A percentile compares a stretch with the other conserved stretches of the same genome.
phyloP scores from a whole-genome alignment of 176 grass and related monocot genomes.

The Musa troglodytarum region DNA sequence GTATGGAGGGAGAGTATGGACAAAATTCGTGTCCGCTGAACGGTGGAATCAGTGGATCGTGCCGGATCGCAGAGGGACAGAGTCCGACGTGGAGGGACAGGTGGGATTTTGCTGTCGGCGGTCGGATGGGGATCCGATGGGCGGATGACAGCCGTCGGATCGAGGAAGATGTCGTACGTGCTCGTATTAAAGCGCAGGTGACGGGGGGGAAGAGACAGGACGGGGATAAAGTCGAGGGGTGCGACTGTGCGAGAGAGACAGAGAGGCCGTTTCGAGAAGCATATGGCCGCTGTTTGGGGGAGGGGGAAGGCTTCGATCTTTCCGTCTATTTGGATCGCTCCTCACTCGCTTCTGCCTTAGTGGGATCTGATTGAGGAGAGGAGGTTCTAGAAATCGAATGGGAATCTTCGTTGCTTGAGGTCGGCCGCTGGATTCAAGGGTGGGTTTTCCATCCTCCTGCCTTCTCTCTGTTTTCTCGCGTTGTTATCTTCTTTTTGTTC shows the following conservation, averaged over 20 bases:
- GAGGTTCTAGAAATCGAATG: neutral
- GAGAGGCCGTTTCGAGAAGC: conserved; percentile 1
- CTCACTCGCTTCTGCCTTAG: neutral
- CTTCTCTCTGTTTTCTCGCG: neutral
- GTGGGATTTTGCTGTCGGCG: conserved; percentile 15
- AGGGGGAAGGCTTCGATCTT: neutral
- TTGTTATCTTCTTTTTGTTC: neutral
- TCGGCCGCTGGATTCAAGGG: neutral
- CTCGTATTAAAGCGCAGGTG: conserved; percentile 5
- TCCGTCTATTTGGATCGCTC: neutral
- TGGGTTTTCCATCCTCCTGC: neutral
- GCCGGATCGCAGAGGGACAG: neutral
- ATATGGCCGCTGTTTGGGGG: neutral
- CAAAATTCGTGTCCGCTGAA: neutral
- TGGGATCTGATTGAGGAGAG: neutral
- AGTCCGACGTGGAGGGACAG: conserved; percentile 9
- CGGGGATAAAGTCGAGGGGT: neutral
- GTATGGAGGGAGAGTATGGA: neutral
- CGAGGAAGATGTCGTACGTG: neutral
- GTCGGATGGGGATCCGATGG: conserved; percentile 5
- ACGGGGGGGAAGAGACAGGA: neutral
- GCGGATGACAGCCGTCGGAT: neutral
- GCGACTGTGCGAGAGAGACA: too few species aligned
- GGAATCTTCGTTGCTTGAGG: neutral
- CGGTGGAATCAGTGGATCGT: too few species aligned